Base-by-base conservation (phyloP, 768 basidiomycete genomes). In the Psilocybe sp. region DNA sequence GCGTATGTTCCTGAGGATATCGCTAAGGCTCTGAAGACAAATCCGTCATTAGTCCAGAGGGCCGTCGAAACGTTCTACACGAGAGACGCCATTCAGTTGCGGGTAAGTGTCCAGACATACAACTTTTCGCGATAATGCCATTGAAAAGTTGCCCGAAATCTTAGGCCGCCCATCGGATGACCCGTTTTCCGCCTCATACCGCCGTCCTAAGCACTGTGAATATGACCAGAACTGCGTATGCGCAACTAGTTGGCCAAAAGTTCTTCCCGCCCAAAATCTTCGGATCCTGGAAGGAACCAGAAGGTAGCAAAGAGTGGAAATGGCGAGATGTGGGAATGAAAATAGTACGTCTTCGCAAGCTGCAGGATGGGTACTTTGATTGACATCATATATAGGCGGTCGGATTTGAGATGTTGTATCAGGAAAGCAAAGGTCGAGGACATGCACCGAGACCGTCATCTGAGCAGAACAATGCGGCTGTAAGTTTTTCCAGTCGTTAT, bases 391-490 rank as follows among this genome's bases (percentile, higher is more conserved):
- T 46, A 46, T 60, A 95, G 87, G 85, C 93, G 2, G 92, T 92
- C 54, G 97, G 97, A 1, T 98, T 98, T 54, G 97, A 99, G 71
- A 99, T 98, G 78, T 77, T 97, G 36, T 98, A 89, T 64, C 85
- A 89, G 63, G 93, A 93, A 63, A 87, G 81, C 51, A 86, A 88
- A 66, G 72, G 77, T 41, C 80, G 81, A 37, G 68, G 70, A 49
- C 74, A 75, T 36, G 62, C 55, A 10, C 54, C 69, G 15, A 70
- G 64, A 43, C 56, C 62, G 39, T 60, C 69, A 2, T 53, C 65
- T 31, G 76, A 78, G 47, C 67, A 60, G 35, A 54, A 68, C 5
- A 59, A 61, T 15, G 72, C 79, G 40, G 80, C 78, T n/a, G 85
- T 87, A 59, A 52, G 78, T 64, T 20, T 44, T 19, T 9, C 46